These are phyloP conservation scores for Panicum hallii DNA, from an alignment of 202 grass and related monocot species.

Conservation along the genomic window DNA sequence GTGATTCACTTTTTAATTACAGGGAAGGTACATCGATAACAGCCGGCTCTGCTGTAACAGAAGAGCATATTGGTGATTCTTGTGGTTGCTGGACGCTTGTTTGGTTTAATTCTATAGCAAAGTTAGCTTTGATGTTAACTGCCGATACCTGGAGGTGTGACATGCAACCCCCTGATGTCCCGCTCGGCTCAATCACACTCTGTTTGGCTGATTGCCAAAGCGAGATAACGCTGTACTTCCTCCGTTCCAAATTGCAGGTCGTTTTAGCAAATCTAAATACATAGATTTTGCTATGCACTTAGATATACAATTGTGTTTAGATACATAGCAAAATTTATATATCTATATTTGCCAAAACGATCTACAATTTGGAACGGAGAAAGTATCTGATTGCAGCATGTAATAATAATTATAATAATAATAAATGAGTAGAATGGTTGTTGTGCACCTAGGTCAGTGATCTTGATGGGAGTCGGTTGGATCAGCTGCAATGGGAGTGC, in stretches of 20 bases:
- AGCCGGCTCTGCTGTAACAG: background rate
- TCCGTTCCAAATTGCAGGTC: no score
- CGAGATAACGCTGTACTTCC: background rate
- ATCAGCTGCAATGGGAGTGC: background rate
- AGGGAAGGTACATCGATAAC: conserved; percentile 63
- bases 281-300: no score
- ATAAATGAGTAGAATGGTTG: conserved; percentile 5
- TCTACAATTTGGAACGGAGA: no score
- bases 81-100: conserved; percentile 35
- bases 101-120: conserved; percentile 49
- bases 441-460: background rate
- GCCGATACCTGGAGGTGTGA: conserved; percentile 31
- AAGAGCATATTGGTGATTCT: conserved; percentile 14
- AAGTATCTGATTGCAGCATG: conserved; percentile 26
- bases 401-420: conserved; percentile 39
- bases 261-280: no score
- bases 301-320: no score
- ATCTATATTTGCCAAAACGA: no score
- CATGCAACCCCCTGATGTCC: conserved; percentile 14
- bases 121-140: conserved; percentile 24
- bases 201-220: conserved; percentile 15
- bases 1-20: conserved; percentile 6
- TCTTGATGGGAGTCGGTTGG: background rate
- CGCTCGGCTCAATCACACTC: conserved; percentile 24
- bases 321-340: no score